A percentile compares a stretch with the other conserved stretches of the same genome.
Evolutionary conservation across 192 early-diverging fungal species (phyloP).

Genomic region (Coemansia sp.): DNA sequence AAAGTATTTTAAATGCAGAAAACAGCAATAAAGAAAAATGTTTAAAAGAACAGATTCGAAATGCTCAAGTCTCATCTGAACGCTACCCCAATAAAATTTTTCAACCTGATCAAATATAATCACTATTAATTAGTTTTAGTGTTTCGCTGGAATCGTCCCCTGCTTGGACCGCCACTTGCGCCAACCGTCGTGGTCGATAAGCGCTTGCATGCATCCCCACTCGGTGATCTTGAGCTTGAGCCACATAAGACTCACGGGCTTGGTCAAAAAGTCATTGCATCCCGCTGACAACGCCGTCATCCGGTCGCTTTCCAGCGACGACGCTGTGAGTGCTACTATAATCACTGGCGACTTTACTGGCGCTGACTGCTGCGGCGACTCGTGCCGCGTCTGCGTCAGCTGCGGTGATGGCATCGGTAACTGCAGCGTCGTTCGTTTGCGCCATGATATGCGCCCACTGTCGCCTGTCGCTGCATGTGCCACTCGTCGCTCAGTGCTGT

Average conservation of each 20-base stretch:
- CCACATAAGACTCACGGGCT: slow-evolving; percentile 82
- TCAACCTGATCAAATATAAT: background rate
- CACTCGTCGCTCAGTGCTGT: background rate
- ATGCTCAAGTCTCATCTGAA: background rate
- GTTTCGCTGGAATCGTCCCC: background rate
- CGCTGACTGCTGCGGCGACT: slow-evolving; percentile 28
- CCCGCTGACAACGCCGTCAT: slow-evolving; percentile 77
- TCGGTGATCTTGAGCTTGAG: slow-evolving; percentile 84
- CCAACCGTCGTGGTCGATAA: slow-evolving; percentile 78
- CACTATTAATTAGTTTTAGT: background rate
- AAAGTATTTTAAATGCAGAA: background rate
- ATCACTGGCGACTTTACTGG: slow-evolving; percentile 68
- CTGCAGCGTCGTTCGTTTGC: slow-evolving; percentile 5
- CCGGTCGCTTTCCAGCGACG: slow-evolving; percentile 65
- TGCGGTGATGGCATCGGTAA: slow-evolving; percentile 12
- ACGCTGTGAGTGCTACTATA: slow-evolving; percentile 86
- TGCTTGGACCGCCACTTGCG: slow-evolving; percentile 40
- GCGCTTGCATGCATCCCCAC: slow-evolving; percentile 91
- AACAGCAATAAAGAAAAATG: background rate
- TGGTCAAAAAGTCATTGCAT: slow-evolving; percentile 89
- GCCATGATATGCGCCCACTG: background rate
- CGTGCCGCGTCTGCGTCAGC: slow-evolving; percentile 11
- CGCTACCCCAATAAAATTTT: background rate
- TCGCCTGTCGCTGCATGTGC: background rate
- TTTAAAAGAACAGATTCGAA: background rate